phyloP scores from a whole-genome alignment of 2,329 filamentous ascomycete species.

The Cercospora sesami region DNA sequence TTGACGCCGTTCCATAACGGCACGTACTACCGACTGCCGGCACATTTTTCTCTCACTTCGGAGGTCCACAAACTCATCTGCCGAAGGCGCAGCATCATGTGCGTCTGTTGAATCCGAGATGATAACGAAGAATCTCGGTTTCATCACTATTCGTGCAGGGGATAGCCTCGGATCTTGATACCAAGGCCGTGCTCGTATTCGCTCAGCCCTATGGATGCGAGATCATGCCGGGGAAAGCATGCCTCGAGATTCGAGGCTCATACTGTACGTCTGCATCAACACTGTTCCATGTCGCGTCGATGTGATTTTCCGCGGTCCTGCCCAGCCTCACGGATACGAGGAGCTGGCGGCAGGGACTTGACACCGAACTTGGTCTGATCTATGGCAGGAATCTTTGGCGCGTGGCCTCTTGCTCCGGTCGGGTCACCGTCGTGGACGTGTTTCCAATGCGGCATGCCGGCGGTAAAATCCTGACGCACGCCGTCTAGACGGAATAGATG shows the following conservation, averaged over 20 bases:
- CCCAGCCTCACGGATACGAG: not conserved
- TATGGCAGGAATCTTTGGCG: no score
- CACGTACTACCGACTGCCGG: not conserved
- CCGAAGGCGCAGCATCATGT: not conserved
- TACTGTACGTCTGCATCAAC: not conserved
- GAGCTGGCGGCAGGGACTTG: not conserved
- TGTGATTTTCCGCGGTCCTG: not conserved
- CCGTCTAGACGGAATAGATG: not conserved
- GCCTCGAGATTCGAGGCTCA: not conserved
- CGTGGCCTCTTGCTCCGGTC: not conserved
- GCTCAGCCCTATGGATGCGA: slow-evolving; percentile 2
- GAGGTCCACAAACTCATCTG: not conserved
- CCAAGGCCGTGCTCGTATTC: slow-evolving; percentile 1
- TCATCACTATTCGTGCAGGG: not conserved
- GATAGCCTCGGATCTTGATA: not conserved
- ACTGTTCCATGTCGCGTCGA: not conserved
- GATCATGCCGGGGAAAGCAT: not conserved
- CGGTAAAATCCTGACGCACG: not conserved
- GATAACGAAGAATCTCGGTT: not conserved
- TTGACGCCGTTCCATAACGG: not conserved
- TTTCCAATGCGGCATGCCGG: not conserved
- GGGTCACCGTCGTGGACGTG: not conserved
- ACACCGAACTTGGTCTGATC: not conserved
- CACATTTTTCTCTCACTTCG: not conserved
- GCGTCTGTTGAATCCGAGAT: not conserved